phyloP scores from a whole-genome alignment of 140 eudicot species.

The Ambrosia hybrid region DNA sequence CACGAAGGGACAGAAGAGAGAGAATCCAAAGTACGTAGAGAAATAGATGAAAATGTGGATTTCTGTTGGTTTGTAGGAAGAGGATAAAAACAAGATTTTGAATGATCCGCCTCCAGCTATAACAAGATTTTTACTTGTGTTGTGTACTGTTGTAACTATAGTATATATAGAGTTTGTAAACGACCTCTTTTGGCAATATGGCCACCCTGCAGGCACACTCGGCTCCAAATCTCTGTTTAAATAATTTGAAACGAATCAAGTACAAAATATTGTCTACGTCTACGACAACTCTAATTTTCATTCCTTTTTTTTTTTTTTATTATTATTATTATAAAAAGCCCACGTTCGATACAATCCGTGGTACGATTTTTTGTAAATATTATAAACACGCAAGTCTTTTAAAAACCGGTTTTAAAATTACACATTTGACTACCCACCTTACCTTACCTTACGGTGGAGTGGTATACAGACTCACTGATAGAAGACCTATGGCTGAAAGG shows the following conservation, averaged over 20 bases:
- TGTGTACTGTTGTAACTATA: not conserved
- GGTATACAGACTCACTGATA: no score
- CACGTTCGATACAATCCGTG: no score
- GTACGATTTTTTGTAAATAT: no score
- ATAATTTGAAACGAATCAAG: not conserved
- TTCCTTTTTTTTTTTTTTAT: no score
- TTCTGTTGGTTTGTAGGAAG: constrained; percentile 16
- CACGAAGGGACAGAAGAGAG: constrained; percentile 42
- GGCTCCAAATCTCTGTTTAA: not conserved
- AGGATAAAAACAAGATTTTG: constrained; percentile 30
- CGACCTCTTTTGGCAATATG: constrained; percentile 21
- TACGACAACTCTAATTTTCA: no score
- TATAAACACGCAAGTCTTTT: no score
- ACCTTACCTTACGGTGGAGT: no score
- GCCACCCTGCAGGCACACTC: not conserved
- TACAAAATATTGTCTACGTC: not conserved
- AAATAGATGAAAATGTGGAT: constrained; percentile 21
- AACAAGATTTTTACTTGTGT: constrained; percentile 1
- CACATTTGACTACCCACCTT: no score
- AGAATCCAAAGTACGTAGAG: constrained; percentile 28
- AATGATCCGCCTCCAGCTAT: constrained; percentile 35
- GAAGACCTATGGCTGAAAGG: no score
- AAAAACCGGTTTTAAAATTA: no score
- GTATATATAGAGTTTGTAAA: constrained; percentile 2
- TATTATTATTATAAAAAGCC: no score